These are phyloP conservation scores for Yamadazyma nakazawae DNA, from an alignment of 805 yeast genomes.

Conservation along the genomic window DNA sequence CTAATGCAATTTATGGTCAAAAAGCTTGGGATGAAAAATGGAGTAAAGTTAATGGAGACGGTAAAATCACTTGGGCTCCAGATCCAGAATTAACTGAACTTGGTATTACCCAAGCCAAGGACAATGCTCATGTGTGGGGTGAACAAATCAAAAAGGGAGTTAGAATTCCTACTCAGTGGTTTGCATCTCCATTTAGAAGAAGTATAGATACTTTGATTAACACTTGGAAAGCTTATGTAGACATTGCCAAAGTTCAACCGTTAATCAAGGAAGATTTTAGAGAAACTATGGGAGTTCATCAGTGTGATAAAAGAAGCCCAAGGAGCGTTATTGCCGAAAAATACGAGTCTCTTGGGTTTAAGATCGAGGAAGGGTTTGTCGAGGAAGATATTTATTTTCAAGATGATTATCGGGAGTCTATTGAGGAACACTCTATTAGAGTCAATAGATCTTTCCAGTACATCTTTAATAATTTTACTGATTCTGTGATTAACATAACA, in stretches of 20 bases:
- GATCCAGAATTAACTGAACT: constrained; percentile 49
- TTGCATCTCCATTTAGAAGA: constrained; percentile 50
- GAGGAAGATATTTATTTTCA: constrained; percentile 46
- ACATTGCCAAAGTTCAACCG: constrained; percentile 26
- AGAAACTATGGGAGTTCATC: constrained; percentile 49
- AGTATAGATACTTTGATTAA: constrained; percentile 46
- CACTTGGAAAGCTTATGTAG: constrained; percentile 42
- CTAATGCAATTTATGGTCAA: constrained; percentile 44
- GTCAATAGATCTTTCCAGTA: constrained; percentile 34
- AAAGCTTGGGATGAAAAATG: constrained; percentile 46
- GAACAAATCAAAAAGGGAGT: constrained; percentile 19
- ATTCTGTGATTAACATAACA: constrained; percentile 40
- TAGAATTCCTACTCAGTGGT: constrained; percentile 40
- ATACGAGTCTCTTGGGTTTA: constrained; percentile 36
- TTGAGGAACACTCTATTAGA: constrained; percentile 39
- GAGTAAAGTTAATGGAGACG: constrained; percentile 44
- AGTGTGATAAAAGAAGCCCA: constrained; percentile 47
- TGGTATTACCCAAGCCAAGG: constrained; percentile 45
- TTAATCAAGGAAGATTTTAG: constrained; percentile 44
- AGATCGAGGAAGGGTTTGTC: constrained; percentile 41
- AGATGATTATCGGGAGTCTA: constrained; percentile 36
- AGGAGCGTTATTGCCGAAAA: constrained; percentile 35
- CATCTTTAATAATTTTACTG: constrained; percentile 25
- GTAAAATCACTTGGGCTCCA: constrained; percentile 47
- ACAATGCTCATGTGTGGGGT: constrained; percentile 40